These are phyloP conservation scores for Coemansia sp. DNA, from an alignment of 192 early-diverging fungal genomes.

Conservation along the genomic window DNA sequence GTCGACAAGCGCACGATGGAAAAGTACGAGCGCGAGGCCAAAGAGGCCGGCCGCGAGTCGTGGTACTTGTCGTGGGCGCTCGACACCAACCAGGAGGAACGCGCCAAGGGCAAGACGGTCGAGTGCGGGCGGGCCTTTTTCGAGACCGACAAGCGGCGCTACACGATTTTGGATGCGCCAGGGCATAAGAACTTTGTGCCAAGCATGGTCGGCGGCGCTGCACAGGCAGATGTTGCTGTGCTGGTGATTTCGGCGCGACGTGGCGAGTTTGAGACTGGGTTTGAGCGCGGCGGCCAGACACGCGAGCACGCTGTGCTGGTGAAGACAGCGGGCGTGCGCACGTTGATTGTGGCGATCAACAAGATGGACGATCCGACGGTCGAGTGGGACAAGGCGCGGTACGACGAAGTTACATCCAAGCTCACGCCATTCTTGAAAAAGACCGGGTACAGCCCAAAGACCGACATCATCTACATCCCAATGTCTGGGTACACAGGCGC, in stretches of 20 bases:
- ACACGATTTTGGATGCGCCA: constrained; percentile 97
- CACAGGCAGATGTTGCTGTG: constrained; percentile 95
- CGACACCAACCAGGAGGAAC: constrained; percentile 95
- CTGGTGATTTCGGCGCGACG: constrained; percentile 95
- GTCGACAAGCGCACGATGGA: constrained; percentile 99
- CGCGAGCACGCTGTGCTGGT: constrained; percentile 96
- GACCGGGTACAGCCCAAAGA: constrained; percentile 82
- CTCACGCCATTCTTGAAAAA: constrained; percentile 90
- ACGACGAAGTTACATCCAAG: constrained; percentile 86
- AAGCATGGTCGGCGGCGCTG: constrained; percentile 94
- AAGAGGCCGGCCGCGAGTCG: constrained; percentile 93
- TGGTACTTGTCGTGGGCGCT: constrained; percentile 99
- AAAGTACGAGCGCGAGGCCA: constrained; percentile 98
- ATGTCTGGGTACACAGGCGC: constrained; percentile 97
- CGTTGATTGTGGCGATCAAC: constrained; percentile 92
- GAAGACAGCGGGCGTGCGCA: constrained; percentile 95
- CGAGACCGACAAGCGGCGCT: constrained; percentile 91
- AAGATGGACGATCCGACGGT: constrained; percentile 99
- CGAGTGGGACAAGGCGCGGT: constrained; percentile 85
- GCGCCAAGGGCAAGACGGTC: constrained; percentile 98
- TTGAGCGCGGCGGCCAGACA: constrained; percentile 97
- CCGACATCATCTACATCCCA: constrained; percentile 84
- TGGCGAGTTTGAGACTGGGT: constrained; percentile 99
- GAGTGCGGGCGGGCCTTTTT: constrained; percentile 98
- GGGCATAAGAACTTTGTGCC: constrained; percentile 99